Base-by-base conservation (phyloP, 148 eudicot species). In the Selenicereus undatus region DNA sequence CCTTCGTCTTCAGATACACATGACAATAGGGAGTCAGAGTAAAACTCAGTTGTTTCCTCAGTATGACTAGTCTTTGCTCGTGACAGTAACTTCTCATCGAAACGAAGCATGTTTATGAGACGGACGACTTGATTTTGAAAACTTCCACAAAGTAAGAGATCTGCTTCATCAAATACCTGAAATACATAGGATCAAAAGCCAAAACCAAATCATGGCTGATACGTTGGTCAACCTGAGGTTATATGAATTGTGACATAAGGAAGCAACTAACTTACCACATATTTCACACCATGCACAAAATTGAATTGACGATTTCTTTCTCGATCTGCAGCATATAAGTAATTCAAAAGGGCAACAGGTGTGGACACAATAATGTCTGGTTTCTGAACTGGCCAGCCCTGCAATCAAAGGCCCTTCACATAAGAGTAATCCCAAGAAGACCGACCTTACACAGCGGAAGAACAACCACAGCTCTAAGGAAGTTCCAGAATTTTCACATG, bases 131-230 rank as follows among this genome's bases (percentile, higher is more conserved):
- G 95, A 91, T 93, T 92, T 86, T 91, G 97, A 79, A 93, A 95
- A 81, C 99, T 90, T 74, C 99, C 97, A 82, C 97, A 92, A 32
- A 95, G 97, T 76, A 93, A 81, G 87, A 95, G 83, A 83, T 93
- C 99, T 27, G 97, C 99, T 90, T 95, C 99, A 89, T 95, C 99
- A 86, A 95, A 95, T 43, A 95, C 98, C 98, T 95, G 86, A 21
- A 64, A 87, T 82, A 58, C 43, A 56, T 75, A 11, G 35, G 62
- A 71, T 32, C 68, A 78, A 73, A 62, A 52, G 75, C 58, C 14
- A 36, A 72, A 80, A 45, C 45, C 39, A 20, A n/a, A 50, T 39
- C 52, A 79, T 54, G 30, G 13, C 26, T 26, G 66, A 74, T 52
- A 26, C 11, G 51, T 51, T 56, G 29, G 10, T 20, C 35, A 62